Evolutionary conservation across 257 asterid species (phyloP), one percentile per base, ranked within the genome.

Genomic region (Thymus quinquecostatus): DNA sequence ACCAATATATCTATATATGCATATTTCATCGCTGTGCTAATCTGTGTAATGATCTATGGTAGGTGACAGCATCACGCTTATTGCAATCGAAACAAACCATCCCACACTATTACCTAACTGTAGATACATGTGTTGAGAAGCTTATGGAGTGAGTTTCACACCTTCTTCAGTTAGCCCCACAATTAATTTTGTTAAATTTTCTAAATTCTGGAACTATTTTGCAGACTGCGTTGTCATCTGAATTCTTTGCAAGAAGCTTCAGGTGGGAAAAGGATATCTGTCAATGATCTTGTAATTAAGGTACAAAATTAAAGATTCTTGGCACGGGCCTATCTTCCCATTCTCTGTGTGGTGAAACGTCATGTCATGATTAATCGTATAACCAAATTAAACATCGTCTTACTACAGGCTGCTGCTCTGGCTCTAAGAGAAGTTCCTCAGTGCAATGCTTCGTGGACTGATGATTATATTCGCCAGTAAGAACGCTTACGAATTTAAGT

Each of bases 361-460:
- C 7, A 53, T 53, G 58, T n/a, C 30, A 6, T 1, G 28, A 58
- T 10, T 59, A 10, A 12, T 12, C 1, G 21, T 21, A 12, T n/a
- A 33, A 33, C 10, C 28, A 10, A 40, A 64, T 65, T n/a, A 45
- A 47, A 12, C 45, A 45, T 29, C 13, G 44, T 61, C 34, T 10
- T 11, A 60, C 50, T 76, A 81, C 82, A 92, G 98, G 98, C 98
- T 81, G 94, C 98, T 80, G 99, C 99, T 77, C 80, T 95, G 90
- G 98, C 99, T 82, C 96, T 95, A 75, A 83, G 86, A 69, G 91
- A 87, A 81, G 97, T 95, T 78, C 99, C 99, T 60, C 97, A 89
- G 63, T 89, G 97, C 73, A 95, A 95, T 76, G 90, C 98, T 83
- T 89, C 98, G 5, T 90, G 99, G 99, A 92, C 92, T 59, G 86